Conservation (phyloP, 2,329 filamentous ascomycete genomes). For the Lachnellula occidentalis region DNA sequence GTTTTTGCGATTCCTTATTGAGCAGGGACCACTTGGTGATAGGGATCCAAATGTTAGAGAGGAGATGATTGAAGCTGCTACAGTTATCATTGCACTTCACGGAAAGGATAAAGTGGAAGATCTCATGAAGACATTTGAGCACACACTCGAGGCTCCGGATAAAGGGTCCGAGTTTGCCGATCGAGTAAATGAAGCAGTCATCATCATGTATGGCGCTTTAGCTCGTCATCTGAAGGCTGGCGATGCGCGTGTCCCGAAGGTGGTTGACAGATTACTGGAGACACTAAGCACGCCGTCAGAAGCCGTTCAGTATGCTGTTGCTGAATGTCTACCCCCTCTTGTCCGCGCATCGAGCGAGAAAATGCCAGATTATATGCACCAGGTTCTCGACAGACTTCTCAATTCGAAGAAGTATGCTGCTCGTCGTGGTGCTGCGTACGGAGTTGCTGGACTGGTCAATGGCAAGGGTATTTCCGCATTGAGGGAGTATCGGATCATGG, state of each 20-base stretch:
- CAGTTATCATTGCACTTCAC: slow-evolving; percentile 71
- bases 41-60: slow-evolving; percentile 69
- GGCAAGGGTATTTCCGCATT: slow-evolving; percentile 81
- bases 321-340: slow-evolving; percentile 88
- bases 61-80: slow-evolving; percentile 90
- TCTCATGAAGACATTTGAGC: slow-evolving; percentile 88
- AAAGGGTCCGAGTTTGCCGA: slow-evolving; percentile 77
- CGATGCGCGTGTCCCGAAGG: slow-evolving; percentile 82
- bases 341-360: slow-evolving; percentile 75
- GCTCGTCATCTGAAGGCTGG: slow-evolving; percentile 79
- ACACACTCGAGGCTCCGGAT: slow-evolving; percentile 78
- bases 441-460: slow-evolving; percentile 80
- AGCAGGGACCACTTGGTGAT: slow-evolving; percentile 82
- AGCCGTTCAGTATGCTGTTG: slow-evolving; percentile 92
- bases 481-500: slow-evolving; percentile 80
- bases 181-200: slow-evolving; percentile 91
- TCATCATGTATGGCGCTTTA: slow-evolving; percentile 93
- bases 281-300: slow-evolving; percentile 94
- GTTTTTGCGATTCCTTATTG: slow-evolving; percentile 81
- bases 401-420: slow-evolving; percentile 87
- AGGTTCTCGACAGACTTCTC: slow-evolving; percentile 76
- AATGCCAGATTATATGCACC: slow-evolving; percentile 71
- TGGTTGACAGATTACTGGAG: slow-evolving; percentile 77
- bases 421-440: slow-evolving; percentile 90
- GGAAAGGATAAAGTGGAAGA: slow-evolving; percentile 79